Percentiles rank a stretch among this genome's conserved stretches.
Conservation (phyloP, 371 early-diverging fungal species). For the Dichotomocladium elegans region DNA sequence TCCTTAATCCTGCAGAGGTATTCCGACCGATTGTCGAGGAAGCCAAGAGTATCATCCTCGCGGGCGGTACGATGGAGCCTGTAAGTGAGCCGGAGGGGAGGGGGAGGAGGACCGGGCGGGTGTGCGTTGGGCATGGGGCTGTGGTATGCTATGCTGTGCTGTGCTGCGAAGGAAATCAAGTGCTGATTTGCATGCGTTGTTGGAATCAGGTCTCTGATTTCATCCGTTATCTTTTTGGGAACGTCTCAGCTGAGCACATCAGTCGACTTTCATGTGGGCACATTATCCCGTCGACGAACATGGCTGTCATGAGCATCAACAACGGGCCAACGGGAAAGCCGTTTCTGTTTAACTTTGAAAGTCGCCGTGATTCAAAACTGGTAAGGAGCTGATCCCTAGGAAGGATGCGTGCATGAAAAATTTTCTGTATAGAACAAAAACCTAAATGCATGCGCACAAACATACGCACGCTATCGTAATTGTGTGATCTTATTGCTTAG, state of each 20-base stretch:
- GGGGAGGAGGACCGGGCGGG: too few species aligned
- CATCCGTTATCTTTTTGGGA: slow-evolving; percentile 48
- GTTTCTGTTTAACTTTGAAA: slow-evolving; percentile 72
- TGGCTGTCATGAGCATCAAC: slow-evolving; percentile 62
- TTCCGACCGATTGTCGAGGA: slow-evolving; percentile 80
- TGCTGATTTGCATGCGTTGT: background rate
- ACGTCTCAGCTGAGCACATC: slow-evolving; percentile 38
- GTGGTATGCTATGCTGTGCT: too few species aligned
- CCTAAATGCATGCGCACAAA: too few species aligned
- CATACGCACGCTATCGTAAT: too few species aligned
- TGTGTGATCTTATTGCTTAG: slow-evolving; percentile 38
- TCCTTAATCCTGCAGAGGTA: slow-evolving; percentile 82
- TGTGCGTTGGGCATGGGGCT: too few species aligned
- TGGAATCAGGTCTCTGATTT: slow-evolving; percentile 46
- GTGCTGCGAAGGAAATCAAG: background rate
- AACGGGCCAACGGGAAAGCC: slow-evolving; percentile 60
- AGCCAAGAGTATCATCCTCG: slow-evolving; percentile 82
- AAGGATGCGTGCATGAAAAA: background rate
- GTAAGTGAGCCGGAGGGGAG: slow-evolving; percentile 50
- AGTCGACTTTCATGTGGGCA: slow-evolving; percentile 78
- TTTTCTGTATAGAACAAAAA: too few species aligned
- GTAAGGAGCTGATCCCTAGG: slow-evolving; percentile 25
- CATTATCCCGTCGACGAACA: slow-evolving; percentile 64
- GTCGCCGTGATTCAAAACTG: slow-evolving; percentile 49
- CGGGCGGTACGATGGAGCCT: slow-evolving; percentile 98